Base-by-base conservation (phyloP, 148 eudicot species). In the Rhododendron williamsianum region DNA sequence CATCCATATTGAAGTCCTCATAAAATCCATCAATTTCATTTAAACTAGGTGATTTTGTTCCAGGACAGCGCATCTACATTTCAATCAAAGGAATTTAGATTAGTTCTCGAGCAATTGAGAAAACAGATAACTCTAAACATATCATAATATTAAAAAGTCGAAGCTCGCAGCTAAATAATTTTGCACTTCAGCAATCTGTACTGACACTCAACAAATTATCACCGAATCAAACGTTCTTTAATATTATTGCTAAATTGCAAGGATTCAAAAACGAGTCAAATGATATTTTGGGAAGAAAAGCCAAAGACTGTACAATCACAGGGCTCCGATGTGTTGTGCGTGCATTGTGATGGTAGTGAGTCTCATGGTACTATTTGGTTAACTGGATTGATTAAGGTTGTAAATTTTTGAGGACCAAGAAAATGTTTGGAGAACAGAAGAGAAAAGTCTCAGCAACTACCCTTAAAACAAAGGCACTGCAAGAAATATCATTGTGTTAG, bases 1-100 rank as follows among this genome's bases (percentile, higher is more conserved):
- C 92, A 86, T 92, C 91, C 86, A 91, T 85, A 89, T 87, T 86
- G 33, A 89, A 89, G 81, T 88, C 85, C 76, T 85, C 90, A 69
- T 82, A 87, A 56, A 88, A 90, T 15, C 21, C 63, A 91, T 89
- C 95, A 82, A 91, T 91, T 69, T 90, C 92, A 83, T 78, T 88
- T 48, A 86, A 46, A 56, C 81, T 88, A 84, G 88, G 83, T 36
- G 74, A 92, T 82, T 88, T 90, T 82, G 90, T 86, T 83, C 90
- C 91, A 51, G 88, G 78, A 76, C 48, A 81, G 78, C 85, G 82
- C 43, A 78, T 83, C 95, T 96, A 90, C 89, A 86, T 27, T 74
- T 45, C 48, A 83, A 72, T 81, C 33, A 86, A n/a, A 38, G 52
- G 27, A 52, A 13, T 9, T 48, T 54, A 80, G n/a, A 69, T 45